A percentile compares a stretch with the other conserved stretches of the same genome.
Evolutionary conservation across 163 green algal genomes (phyloP).

Genomic region (Prototheca wickerhamii): DNA sequence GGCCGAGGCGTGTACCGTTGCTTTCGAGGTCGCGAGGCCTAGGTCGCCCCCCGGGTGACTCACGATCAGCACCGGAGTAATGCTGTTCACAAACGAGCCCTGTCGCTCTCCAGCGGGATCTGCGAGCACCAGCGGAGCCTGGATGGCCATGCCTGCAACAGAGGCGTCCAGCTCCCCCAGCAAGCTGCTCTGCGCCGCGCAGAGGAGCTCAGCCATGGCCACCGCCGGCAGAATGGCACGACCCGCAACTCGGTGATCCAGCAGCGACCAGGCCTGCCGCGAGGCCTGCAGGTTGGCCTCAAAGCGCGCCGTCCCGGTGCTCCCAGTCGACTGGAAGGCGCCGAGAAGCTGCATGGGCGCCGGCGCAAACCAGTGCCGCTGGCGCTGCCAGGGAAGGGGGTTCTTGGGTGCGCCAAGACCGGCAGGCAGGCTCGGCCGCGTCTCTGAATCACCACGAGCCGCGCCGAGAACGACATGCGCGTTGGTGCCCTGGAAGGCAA

Average conservation of each 20-base stretch:
- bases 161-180: not conserved
- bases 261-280: not conserved
- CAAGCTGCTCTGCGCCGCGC: not conserved
- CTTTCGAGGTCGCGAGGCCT: too few relatives aligned
- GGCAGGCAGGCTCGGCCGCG: not conserved
- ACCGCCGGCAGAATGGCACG: slow-evolving; percentile 47
- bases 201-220: slow-evolving; percentile 36
- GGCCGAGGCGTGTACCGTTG: too few relatives aligned
- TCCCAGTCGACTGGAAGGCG: not conserved
- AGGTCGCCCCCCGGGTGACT: too few relatives aligned
- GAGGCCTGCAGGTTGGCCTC: not conserved
- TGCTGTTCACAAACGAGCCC: too few relatives aligned
- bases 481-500: slow-evolving; percentile 83
- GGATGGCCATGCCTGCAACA: not conserved
- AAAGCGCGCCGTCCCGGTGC: not conserved
- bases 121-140: not conserved
- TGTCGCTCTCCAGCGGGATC: not conserved
- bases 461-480: slow-evolving; percentile 27
- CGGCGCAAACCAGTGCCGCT: slow-evolving; percentile 14
- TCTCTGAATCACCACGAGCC: not conserved
- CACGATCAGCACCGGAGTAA: not conserved
- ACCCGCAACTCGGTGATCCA: slow-evolving; percentile 22
- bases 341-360: not conserved
- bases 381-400: slow-evolving; percentile 4
- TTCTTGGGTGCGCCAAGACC: not conserved